Evolutionary conservation across 2,329 filamentous ascomycete genomes (phyloP), one percentile per base, ranked within the genome.

Genomic region (Colletotrichum sp.): DNA sequence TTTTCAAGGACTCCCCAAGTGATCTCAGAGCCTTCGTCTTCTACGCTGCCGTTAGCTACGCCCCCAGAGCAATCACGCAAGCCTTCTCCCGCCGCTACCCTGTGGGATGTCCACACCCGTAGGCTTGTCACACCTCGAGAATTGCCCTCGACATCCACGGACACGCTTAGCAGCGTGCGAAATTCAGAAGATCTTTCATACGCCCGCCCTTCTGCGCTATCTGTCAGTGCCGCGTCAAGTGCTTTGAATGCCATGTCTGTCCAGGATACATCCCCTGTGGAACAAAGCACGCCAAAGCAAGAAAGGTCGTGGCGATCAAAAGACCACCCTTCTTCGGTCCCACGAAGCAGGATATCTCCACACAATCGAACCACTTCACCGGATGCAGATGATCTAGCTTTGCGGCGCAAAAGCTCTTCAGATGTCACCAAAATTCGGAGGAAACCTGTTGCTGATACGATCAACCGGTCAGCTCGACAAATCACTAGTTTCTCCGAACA

Each of bases 61-160:
- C 80, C 82, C 6, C 75, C 81, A 6, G 87, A 88, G 16, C 78
- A 83, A 62, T 78, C 80, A 39, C 79, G 80, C 60, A 86, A 81
- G 71, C 79, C 81, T 62, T 36, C 78, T n/a, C 78, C 81, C n/a
- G 81, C 82, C 6, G 81, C 81, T 30, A 79, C 85, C 24, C 86
- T 88, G 65, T 92, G 90, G 90, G 90, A 92, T 76, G 90, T 87
- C 68, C 87, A 91, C 78, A 88, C 89, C 1, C 85, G 90, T 76
- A 87, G 90, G 76, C 83, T 92, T 2, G 86, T 91, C 4, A 80
- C 82, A 24, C 82, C 85, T 65, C 83, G 85, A 59, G 84, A 86
- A 39, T 78, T 80, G 34, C 83, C 85, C 64, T 71, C 77, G 78
- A 13, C 82, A 69, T 71, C 78, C 77, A 15, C 52, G 21, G 81